phyloP scores from a whole-genome alignment of 495 filamentous ascomycete genomes.

The Talaromyces adpressus region DNA sequence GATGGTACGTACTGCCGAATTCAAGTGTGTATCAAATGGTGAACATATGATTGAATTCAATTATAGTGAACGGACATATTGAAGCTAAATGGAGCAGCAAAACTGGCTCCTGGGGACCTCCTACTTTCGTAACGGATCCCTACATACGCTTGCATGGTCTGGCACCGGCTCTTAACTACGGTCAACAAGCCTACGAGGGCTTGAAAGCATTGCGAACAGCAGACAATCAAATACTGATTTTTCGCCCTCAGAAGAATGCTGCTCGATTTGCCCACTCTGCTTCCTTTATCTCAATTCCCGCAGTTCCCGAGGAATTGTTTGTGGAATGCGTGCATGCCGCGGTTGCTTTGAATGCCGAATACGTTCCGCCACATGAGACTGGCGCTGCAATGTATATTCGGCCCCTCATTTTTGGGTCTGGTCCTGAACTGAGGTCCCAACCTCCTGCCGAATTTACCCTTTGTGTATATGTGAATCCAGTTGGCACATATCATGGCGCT shows the following conservation, averaged over 20 bases:
- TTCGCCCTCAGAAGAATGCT: slow-evolving; percentile 76
- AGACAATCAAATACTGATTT: slow-evolving; percentile 59
- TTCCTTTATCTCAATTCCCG: slow-evolving; percentile 68
- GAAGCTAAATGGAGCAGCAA: slow-evolving; percentile 60
- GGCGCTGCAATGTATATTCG: slow-evolving; percentile 85
- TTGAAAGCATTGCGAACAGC: slow-evolving; percentile 82
- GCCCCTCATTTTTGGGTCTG: slow-evolving; percentile 73
- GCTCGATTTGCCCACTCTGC: slow-evolving; percentile 71
- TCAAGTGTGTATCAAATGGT: not conserved
- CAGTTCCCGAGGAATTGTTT: slow-evolving; percentile 65
- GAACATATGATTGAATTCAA: not conserved
- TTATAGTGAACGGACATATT: slow-evolving; percentile 22
- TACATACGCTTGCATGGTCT: slow-evolving; percentile 81
- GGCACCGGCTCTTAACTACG: slow-evolving; percentile 86
- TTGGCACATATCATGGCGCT: slow-evolving; percentile 81
- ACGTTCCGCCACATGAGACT: slow-evolving; percentile 74
- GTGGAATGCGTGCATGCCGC: slow-evolving; percentile 64
- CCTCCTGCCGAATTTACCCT: slow-evolving; percentile 87
- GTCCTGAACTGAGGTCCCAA: slow-evolving; percentile 68
- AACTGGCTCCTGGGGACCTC: slow-evolving; percentile 59
- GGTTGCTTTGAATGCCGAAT: slow-evolving; percentile 77
- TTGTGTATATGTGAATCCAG: slow-evolving; percentile 73
- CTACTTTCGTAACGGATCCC: slow-evolving; percentile 67
- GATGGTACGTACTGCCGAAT: not conserved
- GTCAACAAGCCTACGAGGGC: slow-evolving; percentile 15